Base-by-base conservation (phyloP, 768 basidiomycete species). In the Gymnopilus dilepis region DNA sequence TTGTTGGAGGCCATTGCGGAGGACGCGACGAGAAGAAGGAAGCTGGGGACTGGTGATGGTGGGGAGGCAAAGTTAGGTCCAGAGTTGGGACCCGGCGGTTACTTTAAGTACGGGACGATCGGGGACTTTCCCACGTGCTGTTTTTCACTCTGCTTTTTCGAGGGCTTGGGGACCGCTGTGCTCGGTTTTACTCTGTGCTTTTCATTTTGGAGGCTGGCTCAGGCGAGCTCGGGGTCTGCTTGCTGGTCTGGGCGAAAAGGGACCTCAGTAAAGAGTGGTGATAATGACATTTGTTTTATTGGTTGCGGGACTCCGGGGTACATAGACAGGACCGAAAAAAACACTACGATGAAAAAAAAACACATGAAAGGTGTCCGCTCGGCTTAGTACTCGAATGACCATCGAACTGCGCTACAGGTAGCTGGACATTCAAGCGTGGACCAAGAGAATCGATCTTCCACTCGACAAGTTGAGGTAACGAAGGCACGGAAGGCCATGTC, bases 381-480 rank as follows among this genome's bases (percentile, higher is more conserved):
- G 80, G 83, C 78, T 88, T 90, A 91, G 89, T 91, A 89, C 89
- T 90, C 88, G 83, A 86, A 83, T 82, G 83, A 69, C 86, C 89
- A 90, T 76, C 59, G 40, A 56, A 55, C 58, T 34, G 54, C 70
- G 72, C 78, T 74, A 71, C 58, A 60, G 68, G 71, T 69, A 80
- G 79, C 74, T 82, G 82, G 82, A 76, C 84, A 84, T 79, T 85
- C 88, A 86, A 91, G 89, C 81, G 89, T 91, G 89, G 89, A 91
- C 85, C 84, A 80, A 76, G 84, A 76, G 48, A 54, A 58, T 83
- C 51, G 34, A 70, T 91, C 83, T 91, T 80, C 90, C 90, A 91
- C 87, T 62, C n/a, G 79, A 78, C 88, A 80, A 86, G 89, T 89
- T 83, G 74, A 86, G 86, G 89, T 75, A 83, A 90, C 89, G 88